Base-by-base conservation (phyloP, 2,329 filamentous ascomycete species). In the Apiospora koreana region DNA sequence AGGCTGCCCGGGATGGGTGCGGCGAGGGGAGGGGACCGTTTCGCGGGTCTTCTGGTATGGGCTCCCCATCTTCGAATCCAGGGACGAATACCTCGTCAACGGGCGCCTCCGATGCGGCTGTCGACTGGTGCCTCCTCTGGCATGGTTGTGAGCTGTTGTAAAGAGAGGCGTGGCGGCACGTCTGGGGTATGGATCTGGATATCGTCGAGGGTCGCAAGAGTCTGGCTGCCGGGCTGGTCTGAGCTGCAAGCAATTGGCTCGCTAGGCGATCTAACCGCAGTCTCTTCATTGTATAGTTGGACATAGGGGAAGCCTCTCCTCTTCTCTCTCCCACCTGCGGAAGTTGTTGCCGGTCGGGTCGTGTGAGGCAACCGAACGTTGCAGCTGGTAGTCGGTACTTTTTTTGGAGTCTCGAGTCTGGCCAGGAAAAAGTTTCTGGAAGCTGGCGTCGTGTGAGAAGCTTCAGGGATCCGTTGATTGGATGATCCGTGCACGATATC, bases 1-100 rank as follows among this genome's bases (percentile, higher is more conserved):
- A 81, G 71, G 86, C 83, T 58, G 94, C 92, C 74, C 87, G 86
- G 76, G 88, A 84, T 74, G 91, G 89, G 69, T 88, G 88, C 74
- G 94, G 94, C 77, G 94, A 95, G 68, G 93, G 92, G 73, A 92
- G 85, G 72, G 80, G 78, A 72, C 76, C 79, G 76, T 70, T 41
- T 45, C 28, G n/a, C 21, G 21, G 67, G 25, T 42, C 10, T 9
- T 68, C 28, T 23, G 35, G 66, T 38, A 10, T 68, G 18, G 45
- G 21, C 68, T 64, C 69, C 67, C 54, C 65, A 68, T 68, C 35
- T 41, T 66, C 25, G 58, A 68, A 62, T 69, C 70, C 69, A 31
- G 69, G 62, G 31, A 69, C 25, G 10, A 69, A 28, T n/a, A 77
- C 71, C 46, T 75, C 71, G 71, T 46, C 64, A 67, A 76, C 71